Conservation (phyloP, 2,329 filamentous ascomycete genomes). For the Neospermospora avenae region DNA sequence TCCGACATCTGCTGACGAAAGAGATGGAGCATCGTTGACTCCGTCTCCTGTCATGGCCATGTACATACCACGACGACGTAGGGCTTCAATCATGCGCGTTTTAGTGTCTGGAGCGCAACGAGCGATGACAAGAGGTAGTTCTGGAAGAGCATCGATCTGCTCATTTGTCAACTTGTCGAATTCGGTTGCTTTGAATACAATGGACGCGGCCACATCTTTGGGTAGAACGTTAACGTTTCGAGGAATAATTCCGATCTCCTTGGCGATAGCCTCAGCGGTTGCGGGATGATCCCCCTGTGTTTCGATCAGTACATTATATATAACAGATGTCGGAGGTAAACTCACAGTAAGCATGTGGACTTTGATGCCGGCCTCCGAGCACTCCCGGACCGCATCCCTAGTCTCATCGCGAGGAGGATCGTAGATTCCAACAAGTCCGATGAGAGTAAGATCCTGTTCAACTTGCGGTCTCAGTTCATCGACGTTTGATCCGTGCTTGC, state of each 20-base stretch:
- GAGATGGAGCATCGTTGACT: constrained; percentile 48
- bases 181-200: constrained; percentile 69
- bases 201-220: constrained; percentile 61
- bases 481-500: constrained; percentile 43
- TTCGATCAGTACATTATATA: constrained; percentile 25
- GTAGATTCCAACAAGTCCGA: constrained; percentile 62
- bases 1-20: constrained; percentile 65
- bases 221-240: constrained; percentile 50
- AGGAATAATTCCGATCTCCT: constrained; percentile 74
- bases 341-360: constrained; percentile 73
- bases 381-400: constrained; percentile 51
- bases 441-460: constrained; percentile 66
- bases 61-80: constrained; percentile 70
- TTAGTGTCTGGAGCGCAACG: constrained; percentile 84
- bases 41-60: constrained; percentile 50
- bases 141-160: constrained; percentile 74
- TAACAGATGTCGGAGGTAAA: not conserved
- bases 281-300: constrained; percentile 69
- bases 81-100: constrained; percentile 84
- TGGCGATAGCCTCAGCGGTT: constrained; percentile 74
- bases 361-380: constrained; percentile 65
- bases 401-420: constrained; percentile 58
- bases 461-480: constrained; percentile 36
- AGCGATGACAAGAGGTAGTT: constrained; percentile 78
- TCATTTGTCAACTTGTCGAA: constrained; percentile 45